Base-by-base conservation (phyloP, 2,329 filamentous ascomycete genomes). In the Cryphonectria japonica region DNA sequence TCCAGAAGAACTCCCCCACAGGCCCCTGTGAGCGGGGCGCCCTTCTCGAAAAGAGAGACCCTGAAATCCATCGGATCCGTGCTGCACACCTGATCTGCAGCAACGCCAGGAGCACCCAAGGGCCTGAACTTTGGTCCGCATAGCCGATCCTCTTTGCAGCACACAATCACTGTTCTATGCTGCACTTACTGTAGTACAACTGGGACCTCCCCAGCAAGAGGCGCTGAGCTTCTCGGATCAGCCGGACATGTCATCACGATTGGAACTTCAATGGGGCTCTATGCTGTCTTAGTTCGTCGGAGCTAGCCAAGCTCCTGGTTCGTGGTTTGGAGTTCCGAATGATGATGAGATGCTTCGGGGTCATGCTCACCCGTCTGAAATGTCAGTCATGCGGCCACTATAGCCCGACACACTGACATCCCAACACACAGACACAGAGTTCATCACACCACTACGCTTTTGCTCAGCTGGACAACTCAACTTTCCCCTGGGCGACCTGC, bases 401-500 rank as follows among this genome's bases (percentile, higher is more conserved):
- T 39, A n/a, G 59, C 59, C 19, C 59, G 39, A 19, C 34, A 39
- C 59, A 7, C 59, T n/a, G 29, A 8, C 32, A 11, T 22, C 29
- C 29, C 8, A 59, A 4, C 16, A 19, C 52, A 57, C 26, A 54
- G 41, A 43, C 41, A 43, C 9, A 43, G 41, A 43, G 41, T 16
- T 16, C 41, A 43, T 16, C 41, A 43, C 46, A n/a, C 46, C 46
- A 9, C 22, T 8, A 39, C 7, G 7, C 9, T n/a, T 32, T 7
- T 59, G 54, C 54, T 59, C 59, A 61, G 32, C 32, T 61, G 59
- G 16, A 39, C 59, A 61, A 39, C 59, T n/a, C 59, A 37, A 13
- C 26, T 59, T 5, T 19, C 26, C 29, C 54, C 54, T 13, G 26
- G n/a, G 52, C 52, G 52, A 57, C 52, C 50, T 26, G n/a, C 9